Evolutionary conservation across 768 basidiomycete genomes (phyloP).

Genomic region (Exsudoporus frostii): DNA sequence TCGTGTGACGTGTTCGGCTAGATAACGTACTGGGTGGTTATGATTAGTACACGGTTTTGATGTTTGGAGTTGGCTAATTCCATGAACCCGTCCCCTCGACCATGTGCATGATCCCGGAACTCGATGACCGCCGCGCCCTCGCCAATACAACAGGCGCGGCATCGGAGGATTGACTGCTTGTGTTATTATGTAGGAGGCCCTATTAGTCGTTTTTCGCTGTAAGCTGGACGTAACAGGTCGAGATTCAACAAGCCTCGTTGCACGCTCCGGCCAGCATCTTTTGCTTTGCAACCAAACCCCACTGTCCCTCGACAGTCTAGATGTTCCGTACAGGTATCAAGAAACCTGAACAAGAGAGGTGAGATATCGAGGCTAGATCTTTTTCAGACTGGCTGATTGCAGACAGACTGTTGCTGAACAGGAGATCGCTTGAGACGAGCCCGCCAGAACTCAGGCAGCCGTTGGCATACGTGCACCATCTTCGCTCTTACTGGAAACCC

Average conservation of each 20-base stretch:
- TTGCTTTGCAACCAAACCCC: background rate
- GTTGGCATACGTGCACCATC: slow-evolving; percentile 21
- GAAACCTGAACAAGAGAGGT: slow-evolving; percentile 6
- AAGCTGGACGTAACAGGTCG: slow-evolving; percentile 13
- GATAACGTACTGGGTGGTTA: background rate
- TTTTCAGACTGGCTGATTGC: background rate
- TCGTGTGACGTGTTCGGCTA: slow-evolving; percentile 46
- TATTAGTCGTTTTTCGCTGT: slow-evolving; percentile 1
- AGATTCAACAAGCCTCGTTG: background rate
- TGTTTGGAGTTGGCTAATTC: background rate
- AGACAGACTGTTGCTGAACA: slow-evolving; percentile 10
- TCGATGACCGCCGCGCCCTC: background rate
- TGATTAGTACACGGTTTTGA: background rate
- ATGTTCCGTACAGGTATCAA: slow-evolving; percentile 2
- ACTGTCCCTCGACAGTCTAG: background rate
- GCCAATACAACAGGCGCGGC: background rate
- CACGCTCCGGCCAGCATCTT: background rate
- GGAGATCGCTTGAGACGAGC: slow-evolving; percentile 10
- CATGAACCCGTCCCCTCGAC: background rate
- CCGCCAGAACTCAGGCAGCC: slow-evolving; percentile 15
- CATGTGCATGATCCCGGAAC: background rate
- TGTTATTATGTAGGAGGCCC: slow-evolving; percentile 9
- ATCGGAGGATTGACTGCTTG: background rate
- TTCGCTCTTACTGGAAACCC: slow-evolving; percentile 23
- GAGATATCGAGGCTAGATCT: background rate